Conservation (phyloP, 257 asterid genomes). For the Catharanthus roseus region DNA sequence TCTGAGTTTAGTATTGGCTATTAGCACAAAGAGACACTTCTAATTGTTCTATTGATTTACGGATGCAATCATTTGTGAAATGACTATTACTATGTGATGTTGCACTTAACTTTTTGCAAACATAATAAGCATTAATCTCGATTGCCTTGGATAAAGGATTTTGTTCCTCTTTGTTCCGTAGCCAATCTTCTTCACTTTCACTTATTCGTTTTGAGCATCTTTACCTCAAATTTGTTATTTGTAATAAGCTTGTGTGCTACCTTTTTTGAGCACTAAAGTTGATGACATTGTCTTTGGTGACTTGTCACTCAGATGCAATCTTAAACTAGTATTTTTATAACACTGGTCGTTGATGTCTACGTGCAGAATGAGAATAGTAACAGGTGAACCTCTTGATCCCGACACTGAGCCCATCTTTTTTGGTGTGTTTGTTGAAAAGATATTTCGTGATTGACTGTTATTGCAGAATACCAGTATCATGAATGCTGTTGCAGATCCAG, state of each 20-base stretch:
- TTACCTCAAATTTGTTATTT: not conserved
- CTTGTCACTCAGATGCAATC: not conserved
- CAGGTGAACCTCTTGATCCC: not conserved
- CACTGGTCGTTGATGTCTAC: not conserved
- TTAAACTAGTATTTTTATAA: not conserved
- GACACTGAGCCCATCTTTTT: not conserved
- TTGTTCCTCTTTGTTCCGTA: not conserved
- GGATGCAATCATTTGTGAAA: not conserved
- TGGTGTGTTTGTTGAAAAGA: constrained; percentile 5
- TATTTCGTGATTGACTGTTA: not conserved
- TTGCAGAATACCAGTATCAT: not conserved
- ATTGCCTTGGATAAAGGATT: not conserved
- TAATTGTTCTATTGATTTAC: not conserved
- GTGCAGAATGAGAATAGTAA: constrained; percentile 3
- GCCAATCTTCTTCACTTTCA: not conserved
- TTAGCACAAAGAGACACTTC: not conserved
- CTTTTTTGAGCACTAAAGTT: not conserved
- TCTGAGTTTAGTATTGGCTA: not conserved
- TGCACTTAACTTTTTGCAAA: not conserved
- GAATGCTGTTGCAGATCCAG: not conserved
- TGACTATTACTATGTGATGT: not conserved
- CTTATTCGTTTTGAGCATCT: not conserved
- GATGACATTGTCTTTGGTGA: not conserved
- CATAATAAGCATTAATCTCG: not conserved
- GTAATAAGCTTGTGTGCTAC: not conserved